Percentiles rank a stretch among this genome's conserved stretches.
Evolutionary conservation across 1,284 basidiomycete species (phyloP).

Genomic region (Cystobasidiaceae sp.): DNA sequence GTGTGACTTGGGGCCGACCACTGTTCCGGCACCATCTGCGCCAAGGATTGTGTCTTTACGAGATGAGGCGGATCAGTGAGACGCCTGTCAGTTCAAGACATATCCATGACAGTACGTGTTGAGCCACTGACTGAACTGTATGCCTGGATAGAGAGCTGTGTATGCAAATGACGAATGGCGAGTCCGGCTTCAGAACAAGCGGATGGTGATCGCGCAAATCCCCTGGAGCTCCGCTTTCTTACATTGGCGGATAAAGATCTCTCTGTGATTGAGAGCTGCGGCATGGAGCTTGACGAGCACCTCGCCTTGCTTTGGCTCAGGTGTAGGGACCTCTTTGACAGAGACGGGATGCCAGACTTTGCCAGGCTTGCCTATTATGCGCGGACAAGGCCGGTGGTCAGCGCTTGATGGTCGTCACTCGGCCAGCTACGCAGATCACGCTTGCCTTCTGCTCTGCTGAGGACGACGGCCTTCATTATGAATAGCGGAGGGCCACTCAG

Average conservation of each 20-base stretch:
- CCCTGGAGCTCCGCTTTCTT: background rate
- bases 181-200: background rate
- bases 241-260: slow-evolving; percentile 41
- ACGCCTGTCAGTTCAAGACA: background rate
- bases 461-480: slow-evolving; percentile 28
- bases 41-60: slow-evolving; percentile 36
- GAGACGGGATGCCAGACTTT: slow-evolving; percentile 32
- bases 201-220: background rate
- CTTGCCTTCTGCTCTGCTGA: slow-evolving; percentile 31
- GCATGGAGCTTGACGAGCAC: slow-evolving; percentile 39
- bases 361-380: slow-evolving; percentile 29
- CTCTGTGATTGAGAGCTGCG: slow-evolving; percentile 40
- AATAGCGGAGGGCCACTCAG: too few species aligned
- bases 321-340: slow-evolving; percentile 10
- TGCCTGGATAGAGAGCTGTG: slow-evolving; percentile 40
- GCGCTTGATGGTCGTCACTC: background rate
- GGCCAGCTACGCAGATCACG: background rate
- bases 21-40: slow-evolving; percentile 39
- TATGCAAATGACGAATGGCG: too few species aligned
- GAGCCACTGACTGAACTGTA: slow-evolving; percentile 29
- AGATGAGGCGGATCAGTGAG: background rate
- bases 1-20: slow-evolving; percentile 34
- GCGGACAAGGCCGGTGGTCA: background rate
- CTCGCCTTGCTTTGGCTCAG: slow-evolving; percentile 29
- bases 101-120: background rate